Evolutionary conservation across 345 rosid genomes (phyloP).

Genomic region (Gossypium sturtianum): DNA sequence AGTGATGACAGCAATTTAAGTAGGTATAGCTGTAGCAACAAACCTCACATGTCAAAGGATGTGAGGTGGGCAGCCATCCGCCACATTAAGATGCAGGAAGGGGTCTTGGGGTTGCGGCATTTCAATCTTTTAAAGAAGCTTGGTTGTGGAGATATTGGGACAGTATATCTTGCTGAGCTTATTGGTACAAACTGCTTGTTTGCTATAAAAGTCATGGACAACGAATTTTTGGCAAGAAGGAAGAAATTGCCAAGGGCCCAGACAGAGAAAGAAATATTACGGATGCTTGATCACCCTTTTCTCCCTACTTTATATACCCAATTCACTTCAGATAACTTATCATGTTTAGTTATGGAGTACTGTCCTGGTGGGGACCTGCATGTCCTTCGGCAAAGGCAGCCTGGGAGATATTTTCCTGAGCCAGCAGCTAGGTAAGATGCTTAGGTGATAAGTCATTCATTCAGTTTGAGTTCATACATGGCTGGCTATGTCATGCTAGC

Average conservation of each 20-base stretch:
- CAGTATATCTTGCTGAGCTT: conserved; percentile 88
- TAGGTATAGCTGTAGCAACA: conserved; percentile 78
- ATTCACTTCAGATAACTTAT: conserved; percentile 73
- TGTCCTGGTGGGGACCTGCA: conserved; percentile 98
- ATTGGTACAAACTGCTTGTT: conserved; percentile 62
- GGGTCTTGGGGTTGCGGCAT: conserved; percentile 58
- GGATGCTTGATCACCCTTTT: conserved; percentile 90
- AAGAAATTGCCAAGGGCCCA: conserved; percentile 91
- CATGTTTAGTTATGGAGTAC: conserved; percentile 92
- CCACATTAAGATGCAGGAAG: conserved; percentile 46
- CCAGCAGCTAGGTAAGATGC: conserved; percentile 73
- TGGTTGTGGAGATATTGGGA: conserved; percentile 96
- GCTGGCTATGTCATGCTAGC: not conserved
- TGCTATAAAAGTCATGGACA: conserved; percentile 97
- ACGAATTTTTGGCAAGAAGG: conserved; percentile 74
- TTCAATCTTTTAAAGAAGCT: conserved; percentile 86
- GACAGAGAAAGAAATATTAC: conserved; percentile 73
- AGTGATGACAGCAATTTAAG: conserved; percentile 82
- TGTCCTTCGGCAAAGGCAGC: conserved; percentile 89
- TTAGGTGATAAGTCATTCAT: not conserved
- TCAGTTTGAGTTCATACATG: not conserved
- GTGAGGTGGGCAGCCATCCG: conserved; percentile 82
- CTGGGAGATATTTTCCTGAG: conserved; percentile 65
- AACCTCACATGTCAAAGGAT: conserved; percentile 97
- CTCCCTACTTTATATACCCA: conserved; percentile 86